Evolutionary conservation across 192 early-diverging fungal species (phyloP), one percentile per base, ranked within the genome.

Genomic region (Backusella australiensis): DNA sequence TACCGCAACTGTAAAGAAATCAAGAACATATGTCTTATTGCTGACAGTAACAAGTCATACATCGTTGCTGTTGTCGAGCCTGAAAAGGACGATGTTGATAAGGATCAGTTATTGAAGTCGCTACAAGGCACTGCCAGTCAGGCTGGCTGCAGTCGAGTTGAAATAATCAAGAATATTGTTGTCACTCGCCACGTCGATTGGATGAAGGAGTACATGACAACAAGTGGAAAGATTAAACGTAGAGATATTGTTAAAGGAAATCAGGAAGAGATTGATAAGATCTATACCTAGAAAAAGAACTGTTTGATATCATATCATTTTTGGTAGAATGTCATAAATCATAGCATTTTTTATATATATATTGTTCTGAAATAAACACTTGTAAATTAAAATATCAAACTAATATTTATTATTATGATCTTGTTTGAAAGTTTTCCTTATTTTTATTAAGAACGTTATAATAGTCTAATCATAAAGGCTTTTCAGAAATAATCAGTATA

Each of bases 51-150:
- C 52, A 85, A 91, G 69, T 75, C 80, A 5, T 89, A 86, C 39
- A 87, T 91, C 19, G 81, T 95, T 15, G 95, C 92, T 4, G 79
- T 96, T 15, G 89, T 96, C 6, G 86, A 91, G 70, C 93, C 94
- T 9, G 69, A 52, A 3, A 72, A 85, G 9, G 23, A 76, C 15
- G 74, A 75, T 32, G 75, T 86, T 73, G 80, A 87, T 26, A 81
- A 82, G 34, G 77, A 80, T 38, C 76, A 78, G 26, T 82, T 94
- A 35, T 77, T 92, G 44, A 81, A 82, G 29, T 78, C 85, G 44
- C 77, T 95, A 42, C 83, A 87, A 76, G 75, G 52, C 2, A 83
- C 85, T 29, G 93, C 86, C 39, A 89, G 89, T 76, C 8, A 74
- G 17, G 63, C 82, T 41, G 87, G 86, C 0, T 86, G 93, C 42